Evolutionary conservation across 2,329 filamentous ascomycete species (phyloP), one percentile per base, ranked within the genome.

Genomic region (Sporothrix protearum): DNA sequence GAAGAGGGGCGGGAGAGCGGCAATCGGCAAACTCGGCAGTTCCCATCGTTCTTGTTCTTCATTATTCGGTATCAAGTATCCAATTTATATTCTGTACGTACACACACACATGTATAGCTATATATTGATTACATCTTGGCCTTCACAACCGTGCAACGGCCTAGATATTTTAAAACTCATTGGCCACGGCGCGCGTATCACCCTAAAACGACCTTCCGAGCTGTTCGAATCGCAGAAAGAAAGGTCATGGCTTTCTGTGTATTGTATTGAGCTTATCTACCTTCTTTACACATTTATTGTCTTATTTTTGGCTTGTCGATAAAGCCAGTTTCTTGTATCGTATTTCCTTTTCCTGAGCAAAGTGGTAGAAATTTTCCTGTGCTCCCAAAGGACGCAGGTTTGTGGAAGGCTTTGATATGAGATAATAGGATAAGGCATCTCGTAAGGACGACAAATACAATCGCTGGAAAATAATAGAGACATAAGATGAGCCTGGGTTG

Each of bases 391-490:
- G 19, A 63, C 14, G 36, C 33, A 63, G 10, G 22, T 14, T 42
- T 63, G 19, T 39, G 57, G 33, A 33, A 63, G 59, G 59, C 6
- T 2, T 36, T 12, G 10, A 19, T 28, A 42, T 28, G 63, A 66
- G 25, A 66, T 49, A 49, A 22, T 66, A 66, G 42, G 14, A 33
- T n/a, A n/a, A 66, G 30, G 36, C 59, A 64, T 64, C n/a, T 28
- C 59, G 22, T 25, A 45, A 61, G 33, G 30, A 61, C 33, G 19
- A 61, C 33, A 9, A 61, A 61, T 39, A 19, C 55, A 61, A 22
- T 36, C 9, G 33, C 33, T 61, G 53, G 1, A 39, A 22, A 61
- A 47, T 12, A n/a, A 22, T 39, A 19, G 19, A 61, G 16, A 39
- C 39, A 39, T 61, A 22, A 61, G 30, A 61, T 61, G 55, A 61